Base-by-base conservation (phyloP, 2,329 filamentous ascomycete species). In the Botrytis galanthina region DNA sequence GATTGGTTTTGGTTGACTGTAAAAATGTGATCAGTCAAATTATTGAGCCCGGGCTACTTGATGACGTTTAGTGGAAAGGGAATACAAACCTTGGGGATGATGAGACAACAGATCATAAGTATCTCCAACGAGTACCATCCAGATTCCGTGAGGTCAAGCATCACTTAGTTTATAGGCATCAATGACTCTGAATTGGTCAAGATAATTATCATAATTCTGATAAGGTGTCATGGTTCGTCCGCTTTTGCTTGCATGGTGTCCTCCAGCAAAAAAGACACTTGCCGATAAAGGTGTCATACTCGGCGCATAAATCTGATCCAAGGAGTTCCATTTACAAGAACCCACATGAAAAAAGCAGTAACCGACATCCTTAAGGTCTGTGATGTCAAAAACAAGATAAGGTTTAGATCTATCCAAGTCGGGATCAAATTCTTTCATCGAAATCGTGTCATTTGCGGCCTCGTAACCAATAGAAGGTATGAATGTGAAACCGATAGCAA, bases 351-450 rank as follows among this genome's bases (percentile, higher is more conserved):
- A 60, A 61, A 79, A 79, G 48, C 76, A 78, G 62, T 79, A 78
- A 7, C 69, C 70, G 5, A 75, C 54, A 32, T 64, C 26, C 3
- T 46, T 20, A 1, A 44, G 72, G 20, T 76, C 66, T 9, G 77
- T 76, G 46, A 79, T 77, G 64, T 79, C 78, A 16, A 79, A 59
- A 26, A 79, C 74, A 5, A 78, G 57, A 60, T 60, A 35, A 35
- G 57, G 18, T 60, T 10, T 2, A 8, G 16, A 32, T 20, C 1
- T 60, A 20, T 8, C 29, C 18, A 60, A 32, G 18, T 60, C 14
- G 9, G 29, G 9, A 60, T 35, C 9, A 60, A 60, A 35, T 35
- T 35, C 2, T 60, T 32, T 20, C 32, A 32, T 60, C 18, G 29
- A 60, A 35, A 60, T 20, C 18, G 12, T 22, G 4, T 22, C 18